phyloP scores from a whole-genome alignment of 2,329 filamentous ascomycete species.

The Ophiostoma perfectum region DNA sequence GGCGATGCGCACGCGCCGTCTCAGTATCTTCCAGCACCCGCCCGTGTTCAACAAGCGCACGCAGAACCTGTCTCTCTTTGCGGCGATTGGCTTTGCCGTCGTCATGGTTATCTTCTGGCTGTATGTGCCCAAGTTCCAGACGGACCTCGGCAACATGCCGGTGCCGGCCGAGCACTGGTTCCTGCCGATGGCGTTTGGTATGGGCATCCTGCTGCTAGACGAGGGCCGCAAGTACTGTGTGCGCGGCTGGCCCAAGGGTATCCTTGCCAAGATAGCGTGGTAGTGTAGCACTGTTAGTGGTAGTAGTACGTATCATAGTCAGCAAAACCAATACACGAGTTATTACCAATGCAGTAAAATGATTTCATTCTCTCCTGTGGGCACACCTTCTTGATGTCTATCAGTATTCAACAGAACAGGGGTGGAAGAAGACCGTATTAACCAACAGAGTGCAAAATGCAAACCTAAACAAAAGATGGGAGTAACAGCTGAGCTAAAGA shows the following conservation, averaged over 20 bases:
- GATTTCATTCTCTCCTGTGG: neutral
- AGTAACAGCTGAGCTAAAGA: neutral
- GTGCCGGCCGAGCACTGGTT: slow-evolving; percentile 74
- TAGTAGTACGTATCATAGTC: neutral
- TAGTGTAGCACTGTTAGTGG: slow-evolving; percentile 31
- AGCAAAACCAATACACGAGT: too few species aligned
- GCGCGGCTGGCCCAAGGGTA: slow-evolving; percentile 52
- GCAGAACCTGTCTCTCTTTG: slow-evolving; percentile 64
- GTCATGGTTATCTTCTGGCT: slow-evolving; percentile 64
- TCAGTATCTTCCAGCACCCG: slow-evolving; percentile 67
- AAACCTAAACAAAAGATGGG: neutral
- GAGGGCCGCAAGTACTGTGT: slow-evolving; percentile 61
- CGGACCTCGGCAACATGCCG: slow-evolving; percentile 52
- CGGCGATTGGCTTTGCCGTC: slow-evolving; percentile 63
- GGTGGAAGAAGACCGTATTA: neutral
- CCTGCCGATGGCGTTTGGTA: slow-evolving; percentile 65
- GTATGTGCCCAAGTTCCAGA: slow-evolving; percentile 62
- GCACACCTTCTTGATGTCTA: slow-evolving; percentile 1
- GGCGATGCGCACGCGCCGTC: slow-evolving; percentile 58
- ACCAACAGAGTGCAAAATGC: neutral
- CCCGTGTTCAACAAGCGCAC: slow-evolving; percentile 60
- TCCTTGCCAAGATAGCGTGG: slow-evolving; percentile 60
- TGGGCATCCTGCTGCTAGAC: slow-evolving; percentile 59
- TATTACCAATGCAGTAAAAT: neutral
- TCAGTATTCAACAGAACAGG: neutral